A percentile compares a stretch with the other conserved stretches of the same genome.
Conservation (phyloP, 306 rosid genomes). For the Trichosanthes cucumerina region DNA sequence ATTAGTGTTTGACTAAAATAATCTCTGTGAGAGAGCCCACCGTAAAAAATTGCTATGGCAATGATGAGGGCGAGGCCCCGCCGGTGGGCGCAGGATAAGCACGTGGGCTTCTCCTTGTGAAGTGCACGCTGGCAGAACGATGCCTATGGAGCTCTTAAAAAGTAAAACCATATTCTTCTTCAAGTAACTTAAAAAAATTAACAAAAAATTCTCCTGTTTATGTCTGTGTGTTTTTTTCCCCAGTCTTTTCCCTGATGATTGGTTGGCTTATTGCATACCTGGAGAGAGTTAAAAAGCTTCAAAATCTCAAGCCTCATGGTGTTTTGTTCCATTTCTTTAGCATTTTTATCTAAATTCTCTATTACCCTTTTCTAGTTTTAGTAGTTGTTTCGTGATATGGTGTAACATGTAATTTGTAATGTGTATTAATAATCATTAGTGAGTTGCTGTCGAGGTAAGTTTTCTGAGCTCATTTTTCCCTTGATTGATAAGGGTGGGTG, state of each 20-base stretch:
- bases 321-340: not conserved
- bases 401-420: not conserved
- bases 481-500: conserved; percentile 14
- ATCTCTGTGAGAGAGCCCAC: not conserved
- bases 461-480: not conserved
- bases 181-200: not conserved
- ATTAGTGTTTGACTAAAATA: conserved; percentile 58
- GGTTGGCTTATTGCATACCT: not conserved
- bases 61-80: conserved; percentile 45
- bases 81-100: conserved; percentile 80
- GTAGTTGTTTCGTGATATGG: not conserved
- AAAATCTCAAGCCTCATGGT: not conserved
- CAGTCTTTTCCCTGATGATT: conserved; percentile 2
- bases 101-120: conserved; percentile 73
- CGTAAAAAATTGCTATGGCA: conserved; percentile 33
- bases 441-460: not conserved
- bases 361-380: not conserved
- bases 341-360: not conserved
- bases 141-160: conserved; percentile 14
- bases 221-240: not conserved
- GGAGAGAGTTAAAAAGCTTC: not conserved
- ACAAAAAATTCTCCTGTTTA: conserved; percentile 14
- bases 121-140: conserved; percentile 63
- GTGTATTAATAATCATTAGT: not conserved
- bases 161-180: conserved; percentile 19